Evolutionary conservation across 1,284 basidiomycete species (phyloP).

Genomic region (Bjerkandera adusta): DNA sequence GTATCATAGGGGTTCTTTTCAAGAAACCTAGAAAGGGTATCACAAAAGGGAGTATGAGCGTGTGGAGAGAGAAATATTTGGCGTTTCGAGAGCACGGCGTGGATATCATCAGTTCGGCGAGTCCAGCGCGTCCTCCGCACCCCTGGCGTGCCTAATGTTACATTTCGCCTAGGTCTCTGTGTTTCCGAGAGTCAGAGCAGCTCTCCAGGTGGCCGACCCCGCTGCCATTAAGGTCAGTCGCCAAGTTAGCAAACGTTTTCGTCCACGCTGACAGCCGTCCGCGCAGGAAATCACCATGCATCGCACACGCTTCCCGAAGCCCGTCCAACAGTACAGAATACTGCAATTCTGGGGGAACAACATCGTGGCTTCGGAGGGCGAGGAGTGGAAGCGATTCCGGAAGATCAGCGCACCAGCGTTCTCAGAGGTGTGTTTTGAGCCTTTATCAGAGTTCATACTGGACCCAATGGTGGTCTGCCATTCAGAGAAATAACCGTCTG

Average conservation of each 20-base stretch:
- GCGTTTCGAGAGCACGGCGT: constrained; percentile 5
- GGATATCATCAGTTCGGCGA: constrained; percentile 3
- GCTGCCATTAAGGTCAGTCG: constrained; percentile 9
- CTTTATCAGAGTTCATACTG: too few relatives aligned
- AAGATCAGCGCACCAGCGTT: constrained; percentile 10
- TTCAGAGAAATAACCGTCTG: constrained; percentile 48
- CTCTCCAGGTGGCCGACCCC: constrained; percentile 7
- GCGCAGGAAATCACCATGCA: constrained; percentile 6
- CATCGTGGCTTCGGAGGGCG: constrained; percentile 11
- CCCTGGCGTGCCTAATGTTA: not conserved
- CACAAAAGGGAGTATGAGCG: not conserved
- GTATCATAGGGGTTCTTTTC: not conserved
- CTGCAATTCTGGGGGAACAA: constrained; percentile 5
- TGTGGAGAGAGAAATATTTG: constrained; percentile 1
- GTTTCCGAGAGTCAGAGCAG: not conserved
- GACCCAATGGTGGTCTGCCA: too few relatives aligned
- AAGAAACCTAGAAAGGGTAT: constrained; percentile 1
- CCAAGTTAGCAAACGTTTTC: not conserved
- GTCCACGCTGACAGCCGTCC: too few relatives aligned
- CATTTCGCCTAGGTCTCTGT: constrained; percentile 1
- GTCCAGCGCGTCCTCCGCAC: not conserved
- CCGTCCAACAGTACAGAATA: not conserved
- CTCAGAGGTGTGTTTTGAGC: constrained; percentile 12
- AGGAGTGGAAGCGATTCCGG: constrained; percentile 10
- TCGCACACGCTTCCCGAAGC: constrained; percentile 3